Conservation (phyloP, 202 grass and related monocot species). For the Setaria viridis region DNA sequence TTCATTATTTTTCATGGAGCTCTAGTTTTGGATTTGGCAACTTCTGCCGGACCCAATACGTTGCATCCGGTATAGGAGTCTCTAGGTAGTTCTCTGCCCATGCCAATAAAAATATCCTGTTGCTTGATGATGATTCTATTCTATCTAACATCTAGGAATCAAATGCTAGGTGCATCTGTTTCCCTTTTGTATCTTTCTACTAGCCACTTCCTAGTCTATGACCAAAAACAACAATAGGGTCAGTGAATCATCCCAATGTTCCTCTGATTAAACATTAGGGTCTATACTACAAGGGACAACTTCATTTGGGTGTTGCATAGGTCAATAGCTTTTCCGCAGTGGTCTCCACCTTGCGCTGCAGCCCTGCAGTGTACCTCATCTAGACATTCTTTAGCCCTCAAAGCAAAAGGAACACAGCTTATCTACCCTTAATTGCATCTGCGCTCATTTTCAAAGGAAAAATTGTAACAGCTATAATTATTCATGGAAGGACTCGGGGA, state of each 20-base stretch:
- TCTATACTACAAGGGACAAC: slow-evolving; percentile 65
- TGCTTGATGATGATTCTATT: slow-evolving; percentile 45
- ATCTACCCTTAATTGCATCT: slow-evolving; percentile 28
- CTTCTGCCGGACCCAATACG: slow-evolving; percentile 17
- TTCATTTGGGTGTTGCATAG: slow-evolving; percentile 64
- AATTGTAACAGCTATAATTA: background rate
- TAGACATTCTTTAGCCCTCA: slow-evolving; percentile 50
- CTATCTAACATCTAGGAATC: slow-evolving; percentile 45
- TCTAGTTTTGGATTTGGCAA: slow-evolving; percentile 14
- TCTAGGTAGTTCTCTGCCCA: slow-evolving; percentile 20
- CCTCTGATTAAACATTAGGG: slow-evolving; percentile 55
- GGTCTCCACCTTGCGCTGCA: slow-evolving; percentile 70
- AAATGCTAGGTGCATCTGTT: slow-evolving; percentile 42
- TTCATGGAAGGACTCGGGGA: slow-evolving; percentile 18
- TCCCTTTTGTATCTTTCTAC: slow-evolving; percentile 42
- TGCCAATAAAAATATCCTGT: slow-evolving; percentile 22
- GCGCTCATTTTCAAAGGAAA: slow-evolving; percentile 26
- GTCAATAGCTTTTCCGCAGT: slow-evolving; percentile 64
- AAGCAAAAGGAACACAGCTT: slow-evolving; percentile 45
- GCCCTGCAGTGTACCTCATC: slow-evolving; percentile 50
- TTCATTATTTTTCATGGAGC: background rate
- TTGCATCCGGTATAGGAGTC: slow-evolving; percentile 26
- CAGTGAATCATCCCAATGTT: slow-evolving; percentile 51
- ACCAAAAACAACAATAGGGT: slow-evolving; percentile 58
- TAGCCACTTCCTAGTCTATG: slow-evolving; percentile 55